Evolutionary conservation across 129 eudicot species (phyloP), one percentile per base, ranked within the genome.

Genomic region (Saussurea involucrata): DNA sequence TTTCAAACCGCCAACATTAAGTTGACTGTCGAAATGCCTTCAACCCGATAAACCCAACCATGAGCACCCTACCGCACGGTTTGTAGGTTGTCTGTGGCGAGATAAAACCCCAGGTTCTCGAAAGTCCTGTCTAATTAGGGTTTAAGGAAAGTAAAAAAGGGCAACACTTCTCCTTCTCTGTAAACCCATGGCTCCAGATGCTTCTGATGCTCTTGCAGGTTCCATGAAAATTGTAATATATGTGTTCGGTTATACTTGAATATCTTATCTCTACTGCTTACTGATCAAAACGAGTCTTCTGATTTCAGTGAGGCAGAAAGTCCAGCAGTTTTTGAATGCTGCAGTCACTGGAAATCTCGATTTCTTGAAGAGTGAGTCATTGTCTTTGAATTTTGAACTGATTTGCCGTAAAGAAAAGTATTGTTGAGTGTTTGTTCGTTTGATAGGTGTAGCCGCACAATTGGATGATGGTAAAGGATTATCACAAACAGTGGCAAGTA

Each of bases 401-500:
- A 49, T 53, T 17, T 53, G 2, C 10, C 15, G 49, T 40, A 40
- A 10, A 49, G 60, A 8, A 21, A 60, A 20, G 28, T 22, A 3
- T 61, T 27, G 31, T 22, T 34, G 68, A 15, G 8, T 72, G 34
- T 66, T 24, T 55, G 71, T 33, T 44, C 37, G 6, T 46, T 71
- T 75, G 72, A 77, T 65, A 94, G 98, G 86, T 13, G 78, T 87
- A 31, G 96, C 96, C 4, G 81, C 82, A 22, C 86, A 88, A 24
- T 84, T 95, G 34, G 99, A 92, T 83, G 97, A 89, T 33, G 99
- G 99, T 1, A 92, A 92, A 78, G 99, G 99, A 32, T 34, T 92
- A 68, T 69, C 89, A 7, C 86, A 85, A 17, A 92, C 99, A 8
- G 90, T 92, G 25, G 88, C 87, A 6, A 88, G 80, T 73, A 87